Base-by-base conservation (phyloP, 148 eudicot genomes). In the Cornus florida region DNA sequence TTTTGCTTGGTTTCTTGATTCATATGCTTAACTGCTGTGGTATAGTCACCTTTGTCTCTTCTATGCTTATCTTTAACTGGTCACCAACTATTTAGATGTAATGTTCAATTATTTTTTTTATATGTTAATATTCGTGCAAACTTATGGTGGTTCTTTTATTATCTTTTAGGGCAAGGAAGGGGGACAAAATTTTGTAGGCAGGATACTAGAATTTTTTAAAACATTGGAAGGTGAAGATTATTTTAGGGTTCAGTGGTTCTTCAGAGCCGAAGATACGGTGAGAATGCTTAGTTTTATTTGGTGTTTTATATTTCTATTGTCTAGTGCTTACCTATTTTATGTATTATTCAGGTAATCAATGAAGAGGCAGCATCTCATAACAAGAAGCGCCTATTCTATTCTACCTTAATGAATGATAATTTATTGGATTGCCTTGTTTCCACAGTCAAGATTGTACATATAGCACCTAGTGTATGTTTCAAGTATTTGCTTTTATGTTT, bases 221-320 rank as follows among this genome's bases (percentile, higher is more conserved):
- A 79, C 87, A 53, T 53, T 77, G 79, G 82, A 82, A 31, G 83
- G 80, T 57, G 78, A 82, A 80, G 87, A 82, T 79, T 85, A 85
- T 75, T 79, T 85, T 76, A 84, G 87, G 66, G 85, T 85, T 39
- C 85, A 85, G 69, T 85, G 87, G 87, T 85, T 85, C 71, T 85
- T 75, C 48, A 79, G 87, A 71, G 85, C 87, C 60, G 78, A 79
- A 79, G 87, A 85, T 77, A 85, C 87, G 60, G 87, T 85, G 71
- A 82, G 80, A 73, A 19, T 0, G 20, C 62, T 57, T 57, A 19
- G 20, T 13, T 62, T 7, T 17, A 20, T 19, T 62, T 10, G 66
- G 6, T 20, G 4, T 20, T 62, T n/a, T 62, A 7, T 62, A 62
- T 3, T 62, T 17, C 22, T n/a, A 62, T 62, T 20, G 22, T 19